Evolutionary conservation across 768 basidiomycete genomes (phyloP).

Genomic region (Russula griseocarnosa): DNA sequence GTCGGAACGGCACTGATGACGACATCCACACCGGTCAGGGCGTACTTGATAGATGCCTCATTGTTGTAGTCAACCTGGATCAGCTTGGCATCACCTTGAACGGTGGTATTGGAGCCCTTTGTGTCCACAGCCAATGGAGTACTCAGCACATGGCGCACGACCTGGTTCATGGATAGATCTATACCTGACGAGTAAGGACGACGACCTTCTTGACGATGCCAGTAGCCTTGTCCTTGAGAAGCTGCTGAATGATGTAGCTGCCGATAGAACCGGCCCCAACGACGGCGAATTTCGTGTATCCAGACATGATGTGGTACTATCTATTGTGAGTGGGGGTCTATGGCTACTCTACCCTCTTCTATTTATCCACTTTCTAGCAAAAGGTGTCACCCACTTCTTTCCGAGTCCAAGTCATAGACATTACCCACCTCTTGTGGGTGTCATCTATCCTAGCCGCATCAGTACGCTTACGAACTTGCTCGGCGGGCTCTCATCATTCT

Average conservation of each 20-base stretch:
- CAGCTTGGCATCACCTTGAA: too few species aligned
- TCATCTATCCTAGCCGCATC: too few species aligned
- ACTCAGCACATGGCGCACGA: background rate
- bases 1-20: too few species aligned
- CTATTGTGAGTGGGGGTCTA: background rate
- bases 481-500: too few species aligned
- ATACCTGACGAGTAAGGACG: constrained; percentile 26
- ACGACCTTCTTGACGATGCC: constrained; percentile 20
- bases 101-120: too few species aligned
- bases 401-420: too few species aligned
- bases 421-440: too few species aligned
- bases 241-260: constrained; percentile 15
- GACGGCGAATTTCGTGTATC: constrained; percentile 26
- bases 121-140: background rate
- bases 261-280: constrained; percentile 24
- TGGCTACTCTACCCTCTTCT: background rate
- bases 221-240: constrained; percentile 15
- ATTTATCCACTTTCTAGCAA: background rate
- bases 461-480: too few species aligned
- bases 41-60: too few species aligned
- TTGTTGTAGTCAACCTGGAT: too few species aligned
- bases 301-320: constrained; percentile 14
- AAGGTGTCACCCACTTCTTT: too few species aligned
- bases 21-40: too few species aligned
- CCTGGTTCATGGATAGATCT: background rate